Evolutionary conservation across 1,284 basidiomycete species (phyloP), one percentile per base, ranked within the genome.

Genomic region (Marasmius fiardii): DNA sequence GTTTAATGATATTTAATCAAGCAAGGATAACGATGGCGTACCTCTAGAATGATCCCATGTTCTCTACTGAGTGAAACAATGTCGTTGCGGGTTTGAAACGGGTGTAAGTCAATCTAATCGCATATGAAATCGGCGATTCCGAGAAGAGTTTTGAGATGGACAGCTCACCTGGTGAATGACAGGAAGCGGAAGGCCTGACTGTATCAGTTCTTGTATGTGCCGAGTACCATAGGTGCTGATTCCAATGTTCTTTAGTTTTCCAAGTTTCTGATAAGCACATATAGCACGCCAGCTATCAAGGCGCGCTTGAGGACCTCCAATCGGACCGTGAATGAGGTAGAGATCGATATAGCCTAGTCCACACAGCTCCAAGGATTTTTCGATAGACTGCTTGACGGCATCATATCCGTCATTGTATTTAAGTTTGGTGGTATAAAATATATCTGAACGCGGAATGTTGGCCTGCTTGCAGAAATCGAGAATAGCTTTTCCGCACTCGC

Each of bases 371-470:
- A 89, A 68, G 1, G 85, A 87, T 44, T 70, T 73, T 57, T 78
- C 64, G 55, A 89, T 82, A 52, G 82, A 76, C 24, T 70, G 66
- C 57, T 74, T 74, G 11, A 80, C 76, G 20, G 70, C 66, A 16
- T 75, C 71, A 68, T 84, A 83, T 10, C 77, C 77, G 35, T 72
- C 67, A 65, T 90, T 89, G 44, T 71, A 64, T 70, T 79, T 85
- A 53, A 90, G 75, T 68, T 91, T 89, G 31, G 85, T 86, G 26
- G 83, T 87, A 68, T 82, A 84, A 72, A 83, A 89, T 59, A 91
- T 76, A 20, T 79, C 78, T 6, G 73, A 71, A 33, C 86, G 82
- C 43, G 79, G 76, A 10, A 77, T 74, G 48, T 68, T 66, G 16
- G 75, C 68, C 43, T 67, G 68, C 50, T 69, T 65, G 66, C 81